phyloP scores from a whole-genome alignment of 768 basidiomycete species.

The Termitomyces sp. region DNA sequence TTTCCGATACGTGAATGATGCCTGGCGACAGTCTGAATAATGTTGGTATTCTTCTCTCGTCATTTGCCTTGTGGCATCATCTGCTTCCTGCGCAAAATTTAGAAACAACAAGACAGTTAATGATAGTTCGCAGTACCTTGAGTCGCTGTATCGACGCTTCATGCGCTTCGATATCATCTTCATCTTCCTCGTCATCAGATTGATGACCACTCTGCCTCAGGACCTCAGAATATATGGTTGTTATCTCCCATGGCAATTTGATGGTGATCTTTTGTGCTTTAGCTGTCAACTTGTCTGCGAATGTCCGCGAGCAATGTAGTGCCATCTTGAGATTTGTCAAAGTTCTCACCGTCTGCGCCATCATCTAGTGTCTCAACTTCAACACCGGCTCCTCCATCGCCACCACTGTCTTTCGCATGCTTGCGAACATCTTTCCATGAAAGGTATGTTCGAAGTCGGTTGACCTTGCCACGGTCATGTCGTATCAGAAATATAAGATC shows the following conservation, averaged over 20 bases:
- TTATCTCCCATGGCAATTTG: conserved; percentile 94
- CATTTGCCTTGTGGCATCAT: conserved; percentile 94
- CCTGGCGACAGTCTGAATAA: conserved; percentile 95
- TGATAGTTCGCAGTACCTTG: conserved; percentile 40
- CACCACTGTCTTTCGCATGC: conserved; percentile 87
- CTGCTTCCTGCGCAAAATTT: conserved; percentile 67
- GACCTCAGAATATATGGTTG: conserved; percentile 88
- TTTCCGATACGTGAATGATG: conserved; percentile 96
- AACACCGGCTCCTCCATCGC: conserved; percentile 74
- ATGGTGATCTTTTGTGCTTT: conserved; percentile 94
- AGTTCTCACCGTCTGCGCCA: conserved; percentile 66
- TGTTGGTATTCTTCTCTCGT: conserved; percentile 96
- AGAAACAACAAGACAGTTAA: conserved; percentile 1
- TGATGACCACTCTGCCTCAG: conserved; percentile 72
- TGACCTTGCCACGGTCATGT: conserved; percentile 91
- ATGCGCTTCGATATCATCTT: conserved; percentile 93
- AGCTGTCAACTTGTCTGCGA: conserved; percentile 68
- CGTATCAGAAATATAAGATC: conserved; percentile 97
- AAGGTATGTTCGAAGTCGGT: conserved; percentile 87
- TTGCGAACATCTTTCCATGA: conserved; percentile 98
- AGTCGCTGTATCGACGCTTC: conserved; percentile 90
- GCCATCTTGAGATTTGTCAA: not conserved
- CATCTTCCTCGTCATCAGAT: conserved; percentile 94
- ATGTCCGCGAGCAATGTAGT: not conserved
- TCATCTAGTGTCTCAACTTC: conserved; percentile 86